Evolutionary conservation across 208 protist species (phyloP).

Genomic region (Lotmaria passim): DNA sequence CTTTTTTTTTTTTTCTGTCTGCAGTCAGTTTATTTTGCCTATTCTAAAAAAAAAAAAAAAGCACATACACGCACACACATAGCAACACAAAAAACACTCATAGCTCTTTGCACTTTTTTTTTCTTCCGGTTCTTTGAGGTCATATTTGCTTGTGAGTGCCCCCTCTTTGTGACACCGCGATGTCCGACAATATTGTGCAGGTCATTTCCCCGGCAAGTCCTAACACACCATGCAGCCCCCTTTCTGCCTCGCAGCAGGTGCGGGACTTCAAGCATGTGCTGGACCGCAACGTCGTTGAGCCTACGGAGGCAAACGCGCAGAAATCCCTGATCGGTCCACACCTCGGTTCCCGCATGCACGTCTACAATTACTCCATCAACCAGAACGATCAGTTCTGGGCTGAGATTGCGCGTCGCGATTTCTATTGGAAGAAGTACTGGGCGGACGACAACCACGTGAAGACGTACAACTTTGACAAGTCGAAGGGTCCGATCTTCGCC

Average conservation of each 20-base stretch:
- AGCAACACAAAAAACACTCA: too few species aligned
- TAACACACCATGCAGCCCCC: conserved; percentile 6
- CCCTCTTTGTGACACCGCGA: not conserved
- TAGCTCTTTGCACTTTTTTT: conserved; percentile 12
- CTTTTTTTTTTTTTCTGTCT: conserved; percentile 6
- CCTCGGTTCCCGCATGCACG: conserved; percentile 53
- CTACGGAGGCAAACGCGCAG: conserved; percentile 19
- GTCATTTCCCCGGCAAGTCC: conserved; percentile 3
- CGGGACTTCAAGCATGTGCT: conserved; percentile 21
- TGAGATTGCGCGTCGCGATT: conserved; percentile 59
- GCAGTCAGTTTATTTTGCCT: too few species aligned
- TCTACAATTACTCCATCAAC: conserved; percentile 73
- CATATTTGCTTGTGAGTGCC: not conserved
- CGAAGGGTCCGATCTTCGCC: conserved; percentile 60
- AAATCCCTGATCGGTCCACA: conserved; percentile 47
- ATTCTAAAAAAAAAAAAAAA: too few species aligned
- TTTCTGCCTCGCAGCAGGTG: conserved; percentile 17
- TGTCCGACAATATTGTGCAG: conserved; percentile 4
- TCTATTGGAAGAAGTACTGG: conserved; percentile 77
- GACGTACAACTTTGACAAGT: conserved; percentile 82
- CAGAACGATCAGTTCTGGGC: conserved; percentile 75
- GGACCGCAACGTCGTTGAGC: not conserved
- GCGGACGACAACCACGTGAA: conserved; percentile 54
- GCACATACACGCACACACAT: not conserved
- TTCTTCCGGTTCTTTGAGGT: conserved; percentile 11